These are phyloP conservation scores for Aplosporella prunicola DNA, from an alignment of 2,329 filamentous ascomycete genomes.

Conservation along the genomic window DNA sequence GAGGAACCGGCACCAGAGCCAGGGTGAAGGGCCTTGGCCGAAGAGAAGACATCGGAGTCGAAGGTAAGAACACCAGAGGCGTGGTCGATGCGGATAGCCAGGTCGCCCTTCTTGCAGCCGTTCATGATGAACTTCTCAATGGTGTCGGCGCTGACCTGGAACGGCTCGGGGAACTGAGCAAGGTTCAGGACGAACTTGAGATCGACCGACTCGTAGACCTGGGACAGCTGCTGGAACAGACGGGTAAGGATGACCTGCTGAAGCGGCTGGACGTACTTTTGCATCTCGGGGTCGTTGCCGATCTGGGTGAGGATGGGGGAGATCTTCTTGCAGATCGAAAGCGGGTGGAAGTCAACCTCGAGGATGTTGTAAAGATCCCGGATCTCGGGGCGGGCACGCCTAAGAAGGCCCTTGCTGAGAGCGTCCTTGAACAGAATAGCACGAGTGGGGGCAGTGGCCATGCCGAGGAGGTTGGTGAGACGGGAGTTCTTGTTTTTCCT, in stretches of 20 bases:
- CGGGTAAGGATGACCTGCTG: slow-evolving; percentile 98
- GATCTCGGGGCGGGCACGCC: slow-evolving; percentile 88
- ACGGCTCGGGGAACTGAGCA: slow-evolving; percentile 91
- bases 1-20: slow-evolving; percentile 79
- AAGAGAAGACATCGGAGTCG: slow-evolving; percentile 96
- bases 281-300: slow-evolving; percentile 87
- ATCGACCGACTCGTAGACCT: slow-evolving; percentile 97
- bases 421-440: slow-evolving; percentile 91
- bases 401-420: slow-evolving; percentile 85
- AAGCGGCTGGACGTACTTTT: slow-evolving; percentile 88
- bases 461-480: slow-evolving; percentile 89
- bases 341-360: slow-evolving; percentile 96
- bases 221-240: slow-evolving; percentile 96
- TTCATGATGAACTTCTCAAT: slow-evolving; percentile 99
- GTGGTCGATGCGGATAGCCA: slow-evolving; percentile 93
- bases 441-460: slow-evolving; percentile 82
- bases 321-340: slow-evolving; percentile 98
- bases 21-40: slow-evolving; percentile 80
- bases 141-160: slow-evolving; percentile 79
- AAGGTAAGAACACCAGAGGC: slow-evolving; percentile 92
- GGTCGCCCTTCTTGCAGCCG: slow-evolving; percentile 98
- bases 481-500: slow-evolving; percentile 99
- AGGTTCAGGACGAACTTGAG: slow-evolving; percentile 87
- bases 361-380: slow-evolving; percentile 96
- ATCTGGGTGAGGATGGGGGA: slow-evolving; percentile 93